phyloP scores from a whole-genome alignment of 108 stramenopile genomes.

The Conticribra guillardii region DNA sequence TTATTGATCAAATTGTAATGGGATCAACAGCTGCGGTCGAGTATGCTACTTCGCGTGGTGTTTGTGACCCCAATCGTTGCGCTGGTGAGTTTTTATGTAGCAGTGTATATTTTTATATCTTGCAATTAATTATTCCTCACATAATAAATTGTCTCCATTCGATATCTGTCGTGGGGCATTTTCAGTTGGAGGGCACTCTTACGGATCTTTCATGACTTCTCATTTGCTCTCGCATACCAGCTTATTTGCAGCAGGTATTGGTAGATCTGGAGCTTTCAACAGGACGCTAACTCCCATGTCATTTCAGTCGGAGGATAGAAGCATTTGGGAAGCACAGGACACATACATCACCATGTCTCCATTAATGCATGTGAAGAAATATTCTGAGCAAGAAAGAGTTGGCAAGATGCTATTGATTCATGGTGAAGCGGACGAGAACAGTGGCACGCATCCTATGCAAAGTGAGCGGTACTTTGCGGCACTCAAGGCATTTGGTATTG shows the following conservation, averaged over 20 bases:
- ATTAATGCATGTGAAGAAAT: constrained; percentile 59
- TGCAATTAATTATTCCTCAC: too few relatives aligned
- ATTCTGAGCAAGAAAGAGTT: constrained; percentile 45
- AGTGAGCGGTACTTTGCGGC: constrained; percentile 55
- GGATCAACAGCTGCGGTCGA: constrained; percentile 57
- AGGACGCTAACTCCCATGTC: constrained; percentile 46
- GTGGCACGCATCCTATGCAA: constrained; percentile 54
- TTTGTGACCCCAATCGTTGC: constrained; percentile 53
- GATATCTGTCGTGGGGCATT: too few relatives aligned
- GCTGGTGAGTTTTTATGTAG: constrained; percentile 24
- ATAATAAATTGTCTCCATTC: too few relatives aligned
- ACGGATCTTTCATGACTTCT: constrained; percentile 60
- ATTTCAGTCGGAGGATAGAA: constrained; percentile 55
- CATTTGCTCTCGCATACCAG: constrained; percentile 59
- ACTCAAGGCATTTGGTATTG: constrained; percentile 57
- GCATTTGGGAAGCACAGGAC: constrained; percentile 56
- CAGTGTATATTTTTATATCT: too few relatives aligned
- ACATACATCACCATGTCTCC: constrained; percentile 56
- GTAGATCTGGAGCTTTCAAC: constrained; percentile 41
- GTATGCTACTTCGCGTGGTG: constrained; percentile 42
- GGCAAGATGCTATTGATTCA: constrained; percentile 53
- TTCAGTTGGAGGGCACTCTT: constrained; percentile 55
- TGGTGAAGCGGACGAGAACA: constrained; percentile 56
- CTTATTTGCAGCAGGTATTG: constrained; percentile 47
- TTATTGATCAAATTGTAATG: constrained; percentile 55